Evolutionary conservation across 176 grass and related monocot genomes (phyloP), one percentile per base, ranked within the genome.

Genomic region (Lolium rigidum): DNA sequence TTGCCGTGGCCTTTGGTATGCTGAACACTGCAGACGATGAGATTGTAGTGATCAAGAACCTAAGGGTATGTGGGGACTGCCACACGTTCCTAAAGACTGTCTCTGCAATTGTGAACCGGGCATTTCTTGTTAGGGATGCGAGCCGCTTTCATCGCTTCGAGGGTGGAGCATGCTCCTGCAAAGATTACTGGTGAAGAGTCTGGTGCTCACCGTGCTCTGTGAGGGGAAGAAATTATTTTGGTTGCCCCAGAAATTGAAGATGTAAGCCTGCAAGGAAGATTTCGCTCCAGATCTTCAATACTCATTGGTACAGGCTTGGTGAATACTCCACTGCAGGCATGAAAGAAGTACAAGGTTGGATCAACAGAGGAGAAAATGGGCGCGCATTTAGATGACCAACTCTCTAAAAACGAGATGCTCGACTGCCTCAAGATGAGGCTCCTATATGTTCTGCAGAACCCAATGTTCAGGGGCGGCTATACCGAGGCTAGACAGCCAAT

Each of bases 1-100:
- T 95, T 15, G 93, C 93, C 0, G 83, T 89, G 79, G 90, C 93
- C 17, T 95, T 95, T 38, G 86, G 83, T 4, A 58, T 95, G 54
- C 58, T 95, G 77, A 95, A 92, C 78, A 84, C 86, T 2, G 72
- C 58, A 76, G 70, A 84, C 56, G 65, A 38, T 28, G 90, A 95
- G 64, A 89, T 95, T 68, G 90, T 95, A 65, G 90, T 95, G 35
- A 95, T 95, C 49, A 92, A 95, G 93, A 95, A 95, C 80, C 70
- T 95, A 46, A 89, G 93, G 88, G 84, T 95, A 6, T 95, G 90
- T 24, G 90, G 87, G 25, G 90, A 87, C 50, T 95, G 93, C 51
- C 93, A 95, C 84, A 55, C 17, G 10, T 95, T 91, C 77, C 80
- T 92, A 38, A 95, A 95, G 64, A 15, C 3, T 0, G 83, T 95